Evolutionary conservation across 768 basidiomycete species (phyloP).

Genomic region (Rhodotorula kratochvilovae): DNA sequence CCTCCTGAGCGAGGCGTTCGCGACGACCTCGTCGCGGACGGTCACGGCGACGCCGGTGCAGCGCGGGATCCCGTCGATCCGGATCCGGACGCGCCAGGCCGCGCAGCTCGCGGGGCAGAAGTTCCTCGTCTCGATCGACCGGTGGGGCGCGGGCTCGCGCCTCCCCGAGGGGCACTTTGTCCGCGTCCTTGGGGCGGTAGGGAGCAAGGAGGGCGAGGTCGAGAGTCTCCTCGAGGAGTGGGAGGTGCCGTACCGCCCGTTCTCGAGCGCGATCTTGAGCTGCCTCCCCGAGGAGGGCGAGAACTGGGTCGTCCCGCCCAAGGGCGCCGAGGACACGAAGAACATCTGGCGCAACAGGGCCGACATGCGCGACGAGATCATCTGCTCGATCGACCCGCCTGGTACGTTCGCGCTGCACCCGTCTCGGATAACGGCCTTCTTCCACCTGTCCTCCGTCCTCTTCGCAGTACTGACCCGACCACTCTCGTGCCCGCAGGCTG

Average conservation of each 20-base stretch:
- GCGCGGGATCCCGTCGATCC: constrained; percentile 82
- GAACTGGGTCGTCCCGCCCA: constrained; percentile 83
- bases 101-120: constrained; percentile 83
- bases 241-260: constrained; percentile 91
- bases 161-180: constrained; percentile 98
- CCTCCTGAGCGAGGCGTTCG: constrained; percentile 68
- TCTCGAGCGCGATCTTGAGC: constrained; percentile 88
- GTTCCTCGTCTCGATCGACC: constrained; percentile 89
- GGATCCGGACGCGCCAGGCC: constrained; percentile 90
- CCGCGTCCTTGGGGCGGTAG: constrained; percentile 79
- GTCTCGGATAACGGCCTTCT: too few relatives aligned
- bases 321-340: constrained; percentile 50
- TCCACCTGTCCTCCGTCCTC: constrained; percentile 13
- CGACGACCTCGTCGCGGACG: constrained; percentile 66
- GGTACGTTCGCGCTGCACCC: constrained; percentile 59
- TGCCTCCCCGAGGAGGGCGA: constrained; percentile 88
- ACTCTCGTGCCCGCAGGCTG: constrained; percentile 58
- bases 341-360: constrained; percentile 73
- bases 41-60: constrained; percentile 93
- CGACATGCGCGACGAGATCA: constrained; percentile 75
- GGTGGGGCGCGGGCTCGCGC: constrained; percentile 78
- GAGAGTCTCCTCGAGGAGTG: constrained; percentile 89
- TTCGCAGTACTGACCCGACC: neutral
- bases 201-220: constrained; percentile 92
- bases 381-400: constrained; percentile 97